Evolutionary conservation across 192 early-diverging fungal species (phyloP), one percentile per base, ranked within the genome.

Genomic region (Bifiguratus adelaidae): DNA sequence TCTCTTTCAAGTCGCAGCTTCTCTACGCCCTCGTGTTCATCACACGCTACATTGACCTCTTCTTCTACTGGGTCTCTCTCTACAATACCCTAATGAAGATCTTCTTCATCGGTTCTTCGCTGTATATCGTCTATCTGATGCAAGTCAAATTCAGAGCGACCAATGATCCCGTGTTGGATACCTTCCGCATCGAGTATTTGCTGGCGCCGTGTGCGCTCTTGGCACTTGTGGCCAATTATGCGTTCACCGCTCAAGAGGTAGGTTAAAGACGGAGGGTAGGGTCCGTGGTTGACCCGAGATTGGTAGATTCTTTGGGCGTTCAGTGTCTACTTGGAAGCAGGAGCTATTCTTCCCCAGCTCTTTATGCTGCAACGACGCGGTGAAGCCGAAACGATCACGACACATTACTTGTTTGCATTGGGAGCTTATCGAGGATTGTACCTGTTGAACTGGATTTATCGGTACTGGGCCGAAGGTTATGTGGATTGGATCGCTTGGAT

Each of bases 311-410:
- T 92, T 3, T 99, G 96, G 96, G 71, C 91, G 7, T 99, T 97
- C 65, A 97, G 94, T 16, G 85, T 99, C 49, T 97, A 85, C 50
- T 72, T 99, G 48, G 96, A 99, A 61, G 71, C 93, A 4, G 89
- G 95, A 0, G 96, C 96, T 3, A 99, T 99, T 60, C 65, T 99
- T 44, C 96, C 96, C 22, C 96, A 99, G 55, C 77, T 99, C 11
- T 96, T 95, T 72, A 92, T 95, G 73, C 71, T 99, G 53, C 80
- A 84, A n/a, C 82, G 91, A 42, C 97, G 94, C 2, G 92, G 94
- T 22, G 94, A 97, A 64, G 93, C 93, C 8, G 94, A 99, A 62
- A 96, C 91, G n/a, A 97, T 99, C 63, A 99, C 94, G 6, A 89
- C 92, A 8, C 96, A 99, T 65, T 99, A 99, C 62, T 66, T 99